Evolutionary conservation across 352 stramenopile genomes (phyloP), one percentile per base, ranked within the genome.

Genomic region (Globisporangium emineosum): DNA sequence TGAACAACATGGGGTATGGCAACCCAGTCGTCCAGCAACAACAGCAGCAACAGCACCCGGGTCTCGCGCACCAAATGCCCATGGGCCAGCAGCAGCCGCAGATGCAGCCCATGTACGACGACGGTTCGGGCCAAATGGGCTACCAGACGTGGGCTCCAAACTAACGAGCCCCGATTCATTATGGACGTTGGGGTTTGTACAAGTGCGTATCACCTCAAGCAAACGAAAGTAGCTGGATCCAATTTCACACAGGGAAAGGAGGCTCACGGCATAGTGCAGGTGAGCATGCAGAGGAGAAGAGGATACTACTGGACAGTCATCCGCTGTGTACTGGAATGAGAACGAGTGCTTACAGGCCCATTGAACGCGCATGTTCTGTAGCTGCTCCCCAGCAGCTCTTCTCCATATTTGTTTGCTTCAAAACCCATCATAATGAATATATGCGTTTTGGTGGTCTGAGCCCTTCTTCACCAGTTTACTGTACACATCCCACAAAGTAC

Each of bases 1-100:
- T 73, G 32, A 64, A 70, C 12, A 59, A 67, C 30, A 81, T 81
- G 73, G 53, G 68, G 19, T 84, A 78, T 50, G 69, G 65, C 6
- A 64, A 75, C 15, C 58, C 65, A 23, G 43, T 43, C n/a, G 17
- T 50, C 10, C 60, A 56, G 37, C 40, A 49, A 5, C 60, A 78
- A 0, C 59, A 70, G 30, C 61, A 60, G 17, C 61, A 61, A n/a
- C 59, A 77, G 67, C 57, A 71, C 69, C 49, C 62, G 13, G 70
- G 71, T 40, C 51, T 55, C 27, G 47, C 23, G 13, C 60, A 56
- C 27, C 40, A 62, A n/a, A 67, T 67, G 52, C 35, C 62, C n/a
- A 81, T 81, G 76, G 61, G 53, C 19, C 54, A 76, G 64, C 25
- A 55, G 2, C 65, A 70, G 55, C 51, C 58, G 10, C 68, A 74